Evolutionary conservation across 805 yeast species (phyloP), one percentile per base, ranked within the genome.

Genomic region (Starmerella stellata): DNA sequence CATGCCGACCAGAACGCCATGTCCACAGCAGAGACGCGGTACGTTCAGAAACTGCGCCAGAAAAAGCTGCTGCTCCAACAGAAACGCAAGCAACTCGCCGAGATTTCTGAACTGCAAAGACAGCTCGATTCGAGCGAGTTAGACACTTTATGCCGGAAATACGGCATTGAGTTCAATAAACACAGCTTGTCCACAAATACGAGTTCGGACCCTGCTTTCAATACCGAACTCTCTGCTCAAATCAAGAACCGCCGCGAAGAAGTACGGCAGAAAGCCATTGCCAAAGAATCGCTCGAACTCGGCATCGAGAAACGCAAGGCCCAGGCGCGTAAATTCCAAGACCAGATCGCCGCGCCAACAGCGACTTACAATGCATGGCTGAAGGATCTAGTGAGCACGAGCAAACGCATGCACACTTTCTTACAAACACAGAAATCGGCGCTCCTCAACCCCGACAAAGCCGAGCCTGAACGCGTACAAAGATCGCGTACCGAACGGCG

Each of bases 1-100:
- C 34, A 18, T 5, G 30, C 14, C 25, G 38, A 36, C 30, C 27
- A 23, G 34, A 18, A 16, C 14, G 18, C 31, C 18, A 28, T 36
- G n/a, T 14, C 29, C 29, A 25, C 27, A 8, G 21, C 34, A 15
- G 23, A 21, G 9, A 24, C 11, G 30, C 19, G 23, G 21, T 20
- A 13, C 23, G 17, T 34, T 23, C 21, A 20, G 19, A 29, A 21
- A n/a, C 16, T 17, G 15, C 19, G n/a, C 14, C 30, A 30, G 24
- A 29, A 29, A 11, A 7, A 11, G 25, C 25, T 7, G 9, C 25
- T 23, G 25, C 9, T 11, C 9, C 25, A 11, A 11, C 25, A 23
- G 25, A 23, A 23, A 11, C 9, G 9, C 9, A 7, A 11, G 25
- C 25, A 23, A 11, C 9, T 7, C 25, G 25, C 25, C 9, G 25